Percentiles rank a stretch among this genome's conserved stretches.
These are phyloP conservation scores for Monilinia aucupariae DNA, from an alignment of 2,329 filamentous ascomycete species.

Conservation along the genomic window DNA sequence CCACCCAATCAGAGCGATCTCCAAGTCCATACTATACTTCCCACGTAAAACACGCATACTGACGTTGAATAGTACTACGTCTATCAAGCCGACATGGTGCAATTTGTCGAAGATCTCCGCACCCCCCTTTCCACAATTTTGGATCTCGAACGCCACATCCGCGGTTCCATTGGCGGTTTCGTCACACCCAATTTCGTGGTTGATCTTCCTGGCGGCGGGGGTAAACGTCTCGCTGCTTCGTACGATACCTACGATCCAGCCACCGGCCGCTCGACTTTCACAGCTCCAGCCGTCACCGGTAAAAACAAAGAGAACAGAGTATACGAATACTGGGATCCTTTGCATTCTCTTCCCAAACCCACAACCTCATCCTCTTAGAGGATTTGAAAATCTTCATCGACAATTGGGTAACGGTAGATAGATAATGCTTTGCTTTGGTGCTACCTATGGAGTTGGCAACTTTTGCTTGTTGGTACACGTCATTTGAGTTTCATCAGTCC, in stretches of 20 bases:
- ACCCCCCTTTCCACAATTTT: slow-evolving; percentile 56
- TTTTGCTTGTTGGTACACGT: not conserved
- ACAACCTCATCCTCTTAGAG: not conserved
- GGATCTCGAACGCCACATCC: slow-evolving; percentile 51
- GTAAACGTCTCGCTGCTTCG: slow-evolving; percentile 54
- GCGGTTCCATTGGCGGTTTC: slow-evolving; percentile 57
- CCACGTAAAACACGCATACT: slow-evolving; percentile 9
- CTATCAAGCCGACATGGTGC: slow-evolving; percentile 60
- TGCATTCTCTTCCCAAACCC: slow-evolving; percentile 10
- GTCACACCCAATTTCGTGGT: slow-evolving; percentile 58
- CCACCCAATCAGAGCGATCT: not conserved
- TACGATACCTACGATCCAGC: slow-evolving; percentile 48
- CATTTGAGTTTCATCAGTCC: not conserved
- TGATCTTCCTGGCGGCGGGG: slow-evolving; percentile 57
- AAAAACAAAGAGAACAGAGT: slow-evolving; percentile 42
- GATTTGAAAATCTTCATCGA: not conserved
- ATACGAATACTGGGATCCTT: slow-evolving; percentile 55
- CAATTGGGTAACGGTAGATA: slow-evolving; percentile 3
- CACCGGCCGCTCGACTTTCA: slow-evolving; percentile 51
- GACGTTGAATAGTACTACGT: slow-evolving; percentile 52
- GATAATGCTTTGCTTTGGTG: slow-evolving; percentile 9
- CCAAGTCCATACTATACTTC: not conserved
- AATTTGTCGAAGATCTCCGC: slow-evolving; percentile 55
- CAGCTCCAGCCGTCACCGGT: slow-evolving; percentile 49
- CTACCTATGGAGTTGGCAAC: not conserved